phyloP scores from a whole-genome alignment of 306 rosid genomes.

The Sesbania bispinosa region DNA sequence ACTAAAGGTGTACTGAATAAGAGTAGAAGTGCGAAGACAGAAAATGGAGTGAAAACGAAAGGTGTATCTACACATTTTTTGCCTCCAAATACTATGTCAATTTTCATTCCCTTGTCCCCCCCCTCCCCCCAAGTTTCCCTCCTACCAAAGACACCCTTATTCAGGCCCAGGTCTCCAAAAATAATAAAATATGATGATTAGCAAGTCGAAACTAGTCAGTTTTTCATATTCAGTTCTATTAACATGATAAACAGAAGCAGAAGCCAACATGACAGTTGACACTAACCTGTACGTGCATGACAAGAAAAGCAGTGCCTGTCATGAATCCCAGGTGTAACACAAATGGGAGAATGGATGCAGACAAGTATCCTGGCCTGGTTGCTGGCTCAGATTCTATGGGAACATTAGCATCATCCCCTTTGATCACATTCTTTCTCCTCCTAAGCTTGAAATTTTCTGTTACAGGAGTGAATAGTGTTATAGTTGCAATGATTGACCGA shows the following conservation, averaged over 20 bases:
- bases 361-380: conserved; percentile 46
- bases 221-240: conserved; percentile 8
- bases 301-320: conserved; percentile 72
- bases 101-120: conserved; percentile 4
- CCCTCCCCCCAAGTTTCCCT: not conserved
- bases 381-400: conserved; percentile 33
- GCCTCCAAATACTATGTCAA: not conserved
- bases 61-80: not conserved
- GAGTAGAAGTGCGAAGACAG: conserved; percentile 4
- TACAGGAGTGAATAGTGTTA: not conserved
- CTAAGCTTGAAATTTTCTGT: conserved; percentile 51
- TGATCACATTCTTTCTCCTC: conserved; percentile 45
- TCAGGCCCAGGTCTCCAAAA: not conserved
- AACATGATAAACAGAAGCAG: conserved; percentile 21
- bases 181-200: conserved; percentile 12
- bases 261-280: conserved; percentile 5
- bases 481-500: not conserved
- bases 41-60: conserved; percentile 7
- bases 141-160: not conserved
- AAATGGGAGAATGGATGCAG: conserved; percentile 76
- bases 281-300: conserved; percentile 97
- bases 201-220: not conserved
- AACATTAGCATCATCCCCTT: conserved; percentile 19
- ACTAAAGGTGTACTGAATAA: not conserved
- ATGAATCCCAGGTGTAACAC: conserved; percentile 77